Evolutionary conservation across 306 rosid genomes (phyloP).

Genomic region (Quercus wislizeni): DNA sequence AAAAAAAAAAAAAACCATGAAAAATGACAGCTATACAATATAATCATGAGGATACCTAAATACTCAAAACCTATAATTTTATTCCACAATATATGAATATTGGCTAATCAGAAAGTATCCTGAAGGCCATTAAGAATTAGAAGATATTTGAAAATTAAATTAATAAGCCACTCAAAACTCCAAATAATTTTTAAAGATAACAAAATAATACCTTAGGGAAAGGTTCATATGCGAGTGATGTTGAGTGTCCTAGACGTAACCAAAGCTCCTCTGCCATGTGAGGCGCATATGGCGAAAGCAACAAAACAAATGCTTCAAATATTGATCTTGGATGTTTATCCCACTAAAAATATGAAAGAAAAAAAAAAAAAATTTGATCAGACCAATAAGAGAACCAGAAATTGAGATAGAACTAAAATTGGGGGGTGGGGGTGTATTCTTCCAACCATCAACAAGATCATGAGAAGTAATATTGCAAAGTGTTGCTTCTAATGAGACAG

Average conservation of each 20-base stretch:
- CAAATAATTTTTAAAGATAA: slow-evolving; percentile 15
- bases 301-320: slow-evolving; percentile 74
- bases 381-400: slow-evolving; percentile 4
- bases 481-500: background rate
- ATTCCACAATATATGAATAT: background rate
- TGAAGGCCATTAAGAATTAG: background rate
- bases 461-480: background rate
- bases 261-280: slow-evolving; percentile 97
- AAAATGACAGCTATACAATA: background rate
- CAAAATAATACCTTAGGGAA: slow-evolving; percentile 69
- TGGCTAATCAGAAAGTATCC: background rate
- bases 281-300: slow-evolving; percentile 93
- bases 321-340: slow-evolving; percentile 71
- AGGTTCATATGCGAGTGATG: slow-evolving; percentile 68
- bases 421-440: background rate
- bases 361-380: background rate
- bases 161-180: slow-evolving; percentile 8
- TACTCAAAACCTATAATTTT: background rate
- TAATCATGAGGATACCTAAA: background rate
- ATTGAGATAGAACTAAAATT: background rate
- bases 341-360: slow-evolving; percentile 64
- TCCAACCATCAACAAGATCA: background rate
- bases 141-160: slow-evolving; percentile 7
- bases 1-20: background rate
- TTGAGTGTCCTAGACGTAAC: slow-evolving; percentile 84